Base-by-base conservation (phyloP, 1,284 basidiomycete species). In the Apiotrichum laibachii region DNA sequence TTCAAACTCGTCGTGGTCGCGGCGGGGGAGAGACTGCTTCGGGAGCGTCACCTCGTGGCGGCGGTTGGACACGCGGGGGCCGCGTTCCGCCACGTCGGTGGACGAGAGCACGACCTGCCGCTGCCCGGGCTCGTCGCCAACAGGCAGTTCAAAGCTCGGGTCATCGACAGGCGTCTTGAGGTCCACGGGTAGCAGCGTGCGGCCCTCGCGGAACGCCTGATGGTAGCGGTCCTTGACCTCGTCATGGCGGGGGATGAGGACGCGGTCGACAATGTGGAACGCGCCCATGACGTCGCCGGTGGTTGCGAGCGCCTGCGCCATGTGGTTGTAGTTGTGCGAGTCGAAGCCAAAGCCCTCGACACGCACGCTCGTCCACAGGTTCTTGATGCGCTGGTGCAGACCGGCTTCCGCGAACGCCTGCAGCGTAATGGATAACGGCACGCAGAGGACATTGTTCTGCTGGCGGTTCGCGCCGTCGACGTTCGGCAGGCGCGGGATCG, bases 281-380 rank as follows among this genome's bases (percentile, higher is more conserved):
- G 91, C 92, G 50, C 88, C 87, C 63, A 87, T 85, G 9, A 86
- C 75, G 68, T 95, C 85, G 19, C 89, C 92, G 0, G 88, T 89
- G 37, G 88, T 85, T 34, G 92, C 81, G 37, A 95, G 83, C 15
- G 88, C 88, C 5, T 87, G 80, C 26, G 82, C 84, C 26, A 95
- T 82, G 69, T 91, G 86, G 72, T 97, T 98, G 89, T 92, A 99
- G 77, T 97, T 98, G 67, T 89, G 86, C 13, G 89, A 84, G 72
- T 97, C 92, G 71, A 94, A 92, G 4, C 82, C 82, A 66, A 95
- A 89, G 1, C 91, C 90, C n/a, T 82, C 76, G 8, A 78, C 65
- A 62, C 85, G 83, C 50, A 90, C 83, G 34, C 80, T 72, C 18
- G 81, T 77, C 94, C 95, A 98, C 0, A 84, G 80, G 13, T 77